Conservation (phyloP, 371 early-diverging fungal species). For the Mortierella sp. region DNA sequence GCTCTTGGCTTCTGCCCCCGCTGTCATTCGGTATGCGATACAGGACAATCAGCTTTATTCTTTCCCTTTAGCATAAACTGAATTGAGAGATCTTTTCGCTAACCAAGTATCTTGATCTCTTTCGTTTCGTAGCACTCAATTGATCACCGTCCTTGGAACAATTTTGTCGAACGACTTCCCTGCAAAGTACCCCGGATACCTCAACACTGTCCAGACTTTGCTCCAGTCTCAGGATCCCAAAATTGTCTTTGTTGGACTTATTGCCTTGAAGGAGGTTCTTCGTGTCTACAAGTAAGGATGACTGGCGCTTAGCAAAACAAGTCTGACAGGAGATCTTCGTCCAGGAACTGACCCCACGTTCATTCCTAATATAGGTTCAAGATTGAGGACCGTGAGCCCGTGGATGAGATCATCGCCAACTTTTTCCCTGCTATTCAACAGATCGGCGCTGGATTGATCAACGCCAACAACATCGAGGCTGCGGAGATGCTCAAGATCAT, state of each 20-base stretch:
- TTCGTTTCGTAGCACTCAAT: constrained; percentile 69
- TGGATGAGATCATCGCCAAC: constrained; percentile 77
- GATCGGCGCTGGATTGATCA: constrained; percentile 76
- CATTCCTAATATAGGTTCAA: constrained; percentile 35
- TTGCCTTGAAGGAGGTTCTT: constrained; percentile 84
- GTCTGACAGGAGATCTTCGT: background rate
- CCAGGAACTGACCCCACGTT: background rate
- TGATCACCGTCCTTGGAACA: constrained; percentile 76
- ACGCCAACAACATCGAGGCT: constrained; percentile 76
- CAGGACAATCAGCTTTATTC: background rate
- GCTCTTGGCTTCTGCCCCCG: constrained; percentile 75
- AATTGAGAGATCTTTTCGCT: background rate
- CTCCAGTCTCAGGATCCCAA: constrained; percentile 76
- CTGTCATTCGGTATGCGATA: constrained; percentile 42
- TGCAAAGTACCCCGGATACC: constrained; percentile 86
- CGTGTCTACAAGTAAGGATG: constrained; percentile 82
- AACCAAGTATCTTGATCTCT: background rate
- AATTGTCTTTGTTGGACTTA: constrained; percentile 79
- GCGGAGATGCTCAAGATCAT: constrained; percentile 85
- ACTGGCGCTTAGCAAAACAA: background rate
- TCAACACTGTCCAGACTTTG: constrained; percentile 70
- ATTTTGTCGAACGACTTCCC: constrained; percentile 84
- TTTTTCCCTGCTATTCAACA: constrained; percentile 84
- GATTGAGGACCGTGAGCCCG: constrained; percentile 66
- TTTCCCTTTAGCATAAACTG: background rate